Conservation (phyloP, 1,139 yeast species). For the Pichia sp. region DNA sequence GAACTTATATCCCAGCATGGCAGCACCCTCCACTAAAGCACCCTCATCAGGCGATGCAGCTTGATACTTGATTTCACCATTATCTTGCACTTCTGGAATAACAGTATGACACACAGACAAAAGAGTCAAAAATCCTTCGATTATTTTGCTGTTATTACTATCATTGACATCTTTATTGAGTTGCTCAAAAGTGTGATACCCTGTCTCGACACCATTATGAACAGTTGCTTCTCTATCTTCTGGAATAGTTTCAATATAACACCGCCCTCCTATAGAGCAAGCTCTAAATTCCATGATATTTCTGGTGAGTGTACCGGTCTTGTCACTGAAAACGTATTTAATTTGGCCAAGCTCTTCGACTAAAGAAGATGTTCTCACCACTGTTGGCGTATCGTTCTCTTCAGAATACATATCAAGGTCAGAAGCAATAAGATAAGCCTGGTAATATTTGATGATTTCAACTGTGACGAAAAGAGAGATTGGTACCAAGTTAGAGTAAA, state of each 20-base stretch:
- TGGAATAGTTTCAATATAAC: slow-evolving; percentile 84
- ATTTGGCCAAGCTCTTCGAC: slow-evolving; percentile 97
- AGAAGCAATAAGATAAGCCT: slow-evolving; percentile 88
- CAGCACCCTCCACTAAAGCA: slow-evolving; percentile 96
- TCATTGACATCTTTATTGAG: slow-evolving; percentile 38
- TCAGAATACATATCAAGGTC: slow-evolving; percentile 91
- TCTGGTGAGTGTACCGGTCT: slow-evolving; percentile 92
- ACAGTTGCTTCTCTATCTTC: slow-evolving; percentile 76
- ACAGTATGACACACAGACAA: slow-evolving; percentile 96
- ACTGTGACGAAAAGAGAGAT: slow-evolving; percentile 93
- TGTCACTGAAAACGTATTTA: slow-evolving; percentile 91
- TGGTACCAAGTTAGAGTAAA: slow-evolving; percentile 92
- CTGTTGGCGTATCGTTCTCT: slow-evolving; percentile 87
- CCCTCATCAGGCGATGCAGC: slow-evolving; percentile 99
- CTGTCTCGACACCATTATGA: slow-evolving; percentile 74
- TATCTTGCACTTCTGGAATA: slow-evolving; percentile 74
- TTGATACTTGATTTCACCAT: slow-evolving; percentile 76
- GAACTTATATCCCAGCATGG: slow-evolving; percentile 78
- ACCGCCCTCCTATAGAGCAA: slow-evolving; percentile 89
- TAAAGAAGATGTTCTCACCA: slow-evolving; percentile 87
- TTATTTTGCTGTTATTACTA: slow-evolving; percentile 37
- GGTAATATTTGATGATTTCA: slow-evolving; percentile 90
- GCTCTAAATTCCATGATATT: slow-evolving; percentile 94
- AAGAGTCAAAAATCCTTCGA: slow-evolving; percentile 76
- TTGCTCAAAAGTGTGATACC: slow-evolving; percentile 67